Conservation (phyloP, 352 stramenopile species). For the Globisporangium emineosum region DNA sequence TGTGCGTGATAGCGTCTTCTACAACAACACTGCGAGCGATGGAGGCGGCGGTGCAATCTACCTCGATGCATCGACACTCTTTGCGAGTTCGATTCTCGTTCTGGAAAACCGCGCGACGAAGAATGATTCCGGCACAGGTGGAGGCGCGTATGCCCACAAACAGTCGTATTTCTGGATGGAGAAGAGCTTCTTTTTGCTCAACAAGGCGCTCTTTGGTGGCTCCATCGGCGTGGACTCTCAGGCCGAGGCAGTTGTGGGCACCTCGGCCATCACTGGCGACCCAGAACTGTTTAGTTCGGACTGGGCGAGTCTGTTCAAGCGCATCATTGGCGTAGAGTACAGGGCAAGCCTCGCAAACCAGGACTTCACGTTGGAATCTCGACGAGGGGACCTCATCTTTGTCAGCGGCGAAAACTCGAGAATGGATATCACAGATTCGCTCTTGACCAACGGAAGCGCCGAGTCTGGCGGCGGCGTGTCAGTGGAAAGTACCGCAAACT, state of each 20-base stretch:
- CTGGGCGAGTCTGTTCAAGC: constrained; percentile 24
- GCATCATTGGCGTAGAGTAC: constrained; percentile 22
- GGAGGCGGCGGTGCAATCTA: constrained; percentile 30
- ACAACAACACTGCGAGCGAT: constrained; percentile 37
- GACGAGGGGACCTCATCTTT: constrained; percentile 36
- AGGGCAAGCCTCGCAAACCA: constrained; percentile 9
- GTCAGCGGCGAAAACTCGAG: constrained; percentile 21
- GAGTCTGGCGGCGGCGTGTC: constrained; percentile 46
- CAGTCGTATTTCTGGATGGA: constrained; percentile 12
- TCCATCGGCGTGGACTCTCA: constrained; percentile 23
- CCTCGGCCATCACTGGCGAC: constrained; percentile 24
- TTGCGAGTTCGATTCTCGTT: constrained; percentile 15
- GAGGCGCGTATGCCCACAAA: constrained; percentile 22
- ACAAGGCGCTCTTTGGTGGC: constrained; percentile 28
- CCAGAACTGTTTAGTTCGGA: constrained; percentile 11
- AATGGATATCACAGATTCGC: constrained; percentile 21
- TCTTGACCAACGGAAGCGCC: constrained; percentile 35
- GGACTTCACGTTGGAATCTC: constrained; percentile 7
- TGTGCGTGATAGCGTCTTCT: constrained; percentile 27
- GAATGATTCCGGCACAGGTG: constrained; percentile 23
- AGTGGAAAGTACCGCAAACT: constrained; percentile 22
- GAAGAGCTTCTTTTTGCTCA: constrained; percentile 32
- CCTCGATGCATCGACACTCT: constrained; percentile 6
- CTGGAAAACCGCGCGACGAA: constrained; percentile 31
- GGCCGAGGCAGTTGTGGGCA: constrained; percentile 20